Base-by-base conservation (phyloP, 495 filamentous ascomycete genomes). In the Entonaema liquescens region DNA sequence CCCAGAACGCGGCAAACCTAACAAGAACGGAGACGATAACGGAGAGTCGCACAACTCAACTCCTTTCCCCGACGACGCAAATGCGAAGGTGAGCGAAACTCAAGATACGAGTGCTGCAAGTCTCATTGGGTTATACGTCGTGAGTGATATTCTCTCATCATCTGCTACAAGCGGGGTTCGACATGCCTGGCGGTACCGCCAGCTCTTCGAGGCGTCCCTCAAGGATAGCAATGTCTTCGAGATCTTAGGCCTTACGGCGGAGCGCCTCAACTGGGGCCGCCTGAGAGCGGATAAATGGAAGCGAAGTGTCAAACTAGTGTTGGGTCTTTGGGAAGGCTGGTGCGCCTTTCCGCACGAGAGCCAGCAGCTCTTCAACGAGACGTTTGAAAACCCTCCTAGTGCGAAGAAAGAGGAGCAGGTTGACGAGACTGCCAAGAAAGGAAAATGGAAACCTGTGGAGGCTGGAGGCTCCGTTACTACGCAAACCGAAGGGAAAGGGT, bases 271-370 rank as follows among this genome's bases (percentile, higher is more conserved):
- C 21, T 97, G 94, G 94, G 95, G 95, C 6, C 86, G 92, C 4
- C 80, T 98, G 42, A 88, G 90, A 44, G 90, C 91, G 13, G 93
- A 97, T 71, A 97, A 97, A 77, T 99, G 93, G 90, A 93, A 93
- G 77, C 85, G 93, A 19, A 93, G 90, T 65, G 88, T 99, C 6
- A 87, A 87, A 1, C 79, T 86, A 9, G 85, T 98, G 15, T 77
- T 99, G 8, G 84, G 86, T 17, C 76, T 94, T 49, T 99, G 95
- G 95, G 93, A 97, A 79, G 90, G 89, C 1, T 95, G 92, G 92
- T 92, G 90, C 72, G 91, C 94, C 8, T 99, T 99, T 73, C 88
- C 91, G 1, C 86, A 90, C 44, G 86, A 88, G 21, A 89, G 87
- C 33, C 91, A 94, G 65, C 90, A 92, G 67, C 82, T 88, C 57